Evolutionary conservation across 2,329 filamentous ascomycete genomes (phyloP).

Genomic region (Nigrograna mackinnonii): DNA sequence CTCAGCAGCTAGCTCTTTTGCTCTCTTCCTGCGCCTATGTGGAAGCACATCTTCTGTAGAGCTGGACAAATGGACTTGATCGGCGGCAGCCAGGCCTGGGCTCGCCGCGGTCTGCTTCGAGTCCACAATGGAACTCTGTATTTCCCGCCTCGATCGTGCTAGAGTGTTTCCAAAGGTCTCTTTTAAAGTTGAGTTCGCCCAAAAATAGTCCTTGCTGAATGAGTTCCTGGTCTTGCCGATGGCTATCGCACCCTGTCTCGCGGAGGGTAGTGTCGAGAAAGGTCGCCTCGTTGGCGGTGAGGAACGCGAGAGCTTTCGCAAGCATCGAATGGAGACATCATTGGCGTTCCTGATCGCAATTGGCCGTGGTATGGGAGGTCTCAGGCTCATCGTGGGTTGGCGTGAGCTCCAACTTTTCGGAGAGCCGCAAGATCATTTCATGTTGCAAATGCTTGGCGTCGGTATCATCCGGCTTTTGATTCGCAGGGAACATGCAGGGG

Average conservation of each 20-base stretch:
- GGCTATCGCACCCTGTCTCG: slow-evolving; percentile 31
- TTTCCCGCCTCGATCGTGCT: slow-evolving; percentile 23
- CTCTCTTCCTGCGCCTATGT: slow-evolving; percentile 37
- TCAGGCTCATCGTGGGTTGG: slow-evolving; percentile 41
- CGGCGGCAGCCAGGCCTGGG: slow-evolving; percentile 4
- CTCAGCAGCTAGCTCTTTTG: slow-evolving; percentile 7
- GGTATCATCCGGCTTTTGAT: too few relatives aligned
- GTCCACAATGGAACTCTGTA: slow-evolving; percentile 33
- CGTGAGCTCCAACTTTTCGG: slow-evolving; percentile 3
- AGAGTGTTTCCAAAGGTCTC: slow-evolving; percentile 30
- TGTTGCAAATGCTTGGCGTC: too few relatives aligned
- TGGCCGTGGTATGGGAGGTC: slow-evolving; percentile 32
- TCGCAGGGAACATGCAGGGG: too few relatives aligned
- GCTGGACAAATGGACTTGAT: too few relatives aligned
- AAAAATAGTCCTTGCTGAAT: slow-evolving; percentile 44
- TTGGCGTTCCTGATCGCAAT: slow-evolving; percentile 30
- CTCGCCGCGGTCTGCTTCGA: slow-evolving; percentile 11
- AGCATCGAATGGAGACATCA: slow-evolving; percentile 37
- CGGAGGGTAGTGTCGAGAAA: slow-evolving; percentile 29
- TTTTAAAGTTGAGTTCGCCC: slow-evolving; percentile 37
- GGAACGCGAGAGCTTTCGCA: slow-evolving; percentile 28
- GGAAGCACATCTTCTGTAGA: slow-evolving; percentile 31
- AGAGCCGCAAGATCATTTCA: slow-evolving; percentile 10
- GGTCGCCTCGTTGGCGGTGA: slow-evolving; percentile 23
- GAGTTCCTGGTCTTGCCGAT: slow-evolving; percentile 30